Evolutionary conservation across 208 protist species (phyloP).

Genomic region (Wallacemonas sp.): DNA sequence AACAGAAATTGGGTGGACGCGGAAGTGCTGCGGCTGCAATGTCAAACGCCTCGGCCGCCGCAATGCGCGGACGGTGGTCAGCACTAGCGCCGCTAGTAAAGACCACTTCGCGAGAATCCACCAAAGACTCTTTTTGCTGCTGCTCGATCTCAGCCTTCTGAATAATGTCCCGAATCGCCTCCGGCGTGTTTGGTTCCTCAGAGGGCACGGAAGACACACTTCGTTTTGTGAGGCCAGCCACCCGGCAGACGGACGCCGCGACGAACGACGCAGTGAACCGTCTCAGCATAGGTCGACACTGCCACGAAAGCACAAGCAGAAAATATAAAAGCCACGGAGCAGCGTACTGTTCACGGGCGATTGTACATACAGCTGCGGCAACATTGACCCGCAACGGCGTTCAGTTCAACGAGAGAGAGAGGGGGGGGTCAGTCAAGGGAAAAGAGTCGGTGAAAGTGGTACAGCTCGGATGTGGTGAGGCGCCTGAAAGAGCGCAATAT

Average conservation of each 20-base stretch:
- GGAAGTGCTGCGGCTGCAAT: slow-evolving; percentile 76
- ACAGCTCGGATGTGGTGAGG: too few relatives aligned
- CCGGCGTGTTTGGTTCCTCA: slow-evolving; percentile 37
- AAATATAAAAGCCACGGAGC: too few relatives aligned
- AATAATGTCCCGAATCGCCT: slow-evolving; percentile 51
- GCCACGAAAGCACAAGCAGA: too few relatives aligned
- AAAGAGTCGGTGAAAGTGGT: too few relatives aligned
- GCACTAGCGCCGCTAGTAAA: slow-evolving; percentile 73
- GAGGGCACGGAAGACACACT: not conserved
- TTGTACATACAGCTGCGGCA: too few relatives aligned
- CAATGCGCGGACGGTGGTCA: slow-evolving; percentile 78
- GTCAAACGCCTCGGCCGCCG: slow-evolving; percentile 85
- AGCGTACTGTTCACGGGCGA: too few relatives aligned
- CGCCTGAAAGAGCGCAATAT: too few relatives aligned
- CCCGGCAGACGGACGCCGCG: not conserved
- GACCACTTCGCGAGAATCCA: slow-evolving; percentile 71
- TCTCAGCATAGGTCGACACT: too few relatives aligned
- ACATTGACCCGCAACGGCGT: too few relatives aligned
- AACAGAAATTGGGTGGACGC: slow-evolving; percentile 81
- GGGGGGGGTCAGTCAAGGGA: too few relatives aligned
- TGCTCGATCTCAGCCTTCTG: slow-evolving; percentile 55
- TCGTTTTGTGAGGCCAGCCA: not conserved
- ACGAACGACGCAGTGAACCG: not conserved
- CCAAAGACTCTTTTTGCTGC: slow-evolving; percentile 38
- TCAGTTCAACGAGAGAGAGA: too few relatives aligned